A percentile compares a stretch with the other conserved stretches of the same genome.
phyloP scores from a whole-genome alignment of 2,329 filamentous ascomycete genomes.

The Orbilia ellipsospora region DNA sequence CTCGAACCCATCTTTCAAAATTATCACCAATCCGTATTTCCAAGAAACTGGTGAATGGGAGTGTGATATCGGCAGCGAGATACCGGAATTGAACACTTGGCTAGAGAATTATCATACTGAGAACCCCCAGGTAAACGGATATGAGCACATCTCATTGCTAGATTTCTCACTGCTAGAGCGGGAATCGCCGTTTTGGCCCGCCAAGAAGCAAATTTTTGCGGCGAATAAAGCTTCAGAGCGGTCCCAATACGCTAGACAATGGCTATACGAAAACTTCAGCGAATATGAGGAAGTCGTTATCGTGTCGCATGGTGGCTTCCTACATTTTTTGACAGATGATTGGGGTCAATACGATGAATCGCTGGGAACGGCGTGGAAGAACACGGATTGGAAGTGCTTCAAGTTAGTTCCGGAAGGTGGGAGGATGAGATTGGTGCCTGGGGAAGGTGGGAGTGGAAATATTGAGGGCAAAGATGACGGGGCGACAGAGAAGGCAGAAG shows the following conservation, averaged over 20 bases:
- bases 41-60: slow-evolving; percentile 60
- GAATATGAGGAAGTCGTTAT: slow-evolving; percentile 24
- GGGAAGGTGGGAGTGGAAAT: slow-evolving; percentile 37
- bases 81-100: slow-evolving; percentile 4
- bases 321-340: slow-evolving; percentile 58
- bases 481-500: slow-evolving; percentile 31
- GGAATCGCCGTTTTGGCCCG: slow-evolving; percentile 21
- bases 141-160: neutral
- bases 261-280: slow-evolving; percentile 16
- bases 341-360: slow-evolving; percentile 50
- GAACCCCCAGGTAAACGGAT: neutral
- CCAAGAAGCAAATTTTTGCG: slow-evolving; percentile 22
- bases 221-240: slow-evolving; percentile 14
- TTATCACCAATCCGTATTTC: slow-evolving; percentile 60
- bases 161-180: slow-evolving; percentile 31
- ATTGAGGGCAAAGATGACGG: neutral
- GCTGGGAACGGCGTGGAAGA: slow-evolving; percentile 56
- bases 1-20: slow-evolving; percentile 55
- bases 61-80: slow-evolving; percentile 61
- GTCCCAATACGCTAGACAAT: slow-evolving; percentile 13
- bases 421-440: slow-evolving; percentile 52
- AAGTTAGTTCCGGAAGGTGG: slow-evolving; percentile 33
- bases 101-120: neutral
- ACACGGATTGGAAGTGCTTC: slow-evolving; percentile 58
- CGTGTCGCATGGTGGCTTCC: slow-evolving; percentile 50